These are phyloP conservation scores for Vinca major DNA, from an alignment of 305 asterid genomes.

Conservation along the genomic window DNA sequence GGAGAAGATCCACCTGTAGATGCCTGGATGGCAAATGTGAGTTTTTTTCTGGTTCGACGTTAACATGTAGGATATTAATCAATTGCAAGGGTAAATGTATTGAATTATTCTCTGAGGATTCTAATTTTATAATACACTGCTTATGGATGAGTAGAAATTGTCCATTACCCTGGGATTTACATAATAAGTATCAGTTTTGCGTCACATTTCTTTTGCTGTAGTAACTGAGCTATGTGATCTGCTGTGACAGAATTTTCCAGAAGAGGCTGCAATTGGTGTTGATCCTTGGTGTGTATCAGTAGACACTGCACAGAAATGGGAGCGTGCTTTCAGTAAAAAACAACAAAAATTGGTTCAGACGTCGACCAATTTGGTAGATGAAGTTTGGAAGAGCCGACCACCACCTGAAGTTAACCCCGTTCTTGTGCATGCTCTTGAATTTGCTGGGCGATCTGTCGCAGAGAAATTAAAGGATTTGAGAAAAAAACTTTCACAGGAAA, in stretches of 20 bases:
- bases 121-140: neutral
- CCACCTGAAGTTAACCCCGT: constrained; percentile 59
- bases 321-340: constrained; percentile 56
- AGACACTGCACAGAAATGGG: constrained; percentile 84
- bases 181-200: neutral
- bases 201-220: neutral
- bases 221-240: constrained; percentile 11
- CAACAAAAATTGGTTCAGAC: constrained; percentile 70
- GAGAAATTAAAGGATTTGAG: constrained; percentile 79
- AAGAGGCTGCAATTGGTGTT: constrained; percentile 67
- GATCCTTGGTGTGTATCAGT: constrained; percentile 96
- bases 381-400: constrained; percentile 83
- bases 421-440: constrained; percentile 59
- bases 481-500: constrained; percentile 58
- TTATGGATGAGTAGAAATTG: neutral
- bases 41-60: constrained; percentile 20
- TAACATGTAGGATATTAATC: neutral
- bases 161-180: neutral
- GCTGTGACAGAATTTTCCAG: constrained; percentile 58
- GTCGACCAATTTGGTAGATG: constrained; percentile 66
- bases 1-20: constrained; percentile 79
- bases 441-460: constrained; percentile 70
- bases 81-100: neutral
- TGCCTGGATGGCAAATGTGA: constrained; percentile 82
- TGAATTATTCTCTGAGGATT: neutral